These are phyloP conservation scores for Alternaria conjuncta DNA, from an alignment of 2,329 filamentous ascomycete genomes.

Conservation along the genomic window DNA sequence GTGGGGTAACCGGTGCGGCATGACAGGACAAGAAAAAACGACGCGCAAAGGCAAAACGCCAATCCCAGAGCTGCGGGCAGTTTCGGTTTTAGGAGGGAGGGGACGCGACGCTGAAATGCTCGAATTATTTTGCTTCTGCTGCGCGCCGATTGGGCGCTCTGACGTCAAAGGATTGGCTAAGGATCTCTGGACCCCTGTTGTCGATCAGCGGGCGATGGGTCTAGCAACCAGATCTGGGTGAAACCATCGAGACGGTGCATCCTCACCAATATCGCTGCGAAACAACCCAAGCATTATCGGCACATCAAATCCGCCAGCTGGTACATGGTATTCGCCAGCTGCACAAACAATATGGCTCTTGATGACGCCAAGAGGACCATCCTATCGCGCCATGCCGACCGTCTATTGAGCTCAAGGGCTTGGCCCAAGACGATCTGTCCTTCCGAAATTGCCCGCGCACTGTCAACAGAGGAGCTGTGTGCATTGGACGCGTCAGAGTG, in stretches of 20 bases:
- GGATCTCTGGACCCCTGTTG: constrained; percentile 18
- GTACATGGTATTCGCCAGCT: background rate
- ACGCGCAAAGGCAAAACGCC: constrained; percentile 15
- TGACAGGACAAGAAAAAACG: constrained; percentile 9
- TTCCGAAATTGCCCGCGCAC: constrained; percentile 57
- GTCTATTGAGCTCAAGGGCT: constrained; percentile 39
- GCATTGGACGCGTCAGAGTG: constrained; percentile 42
- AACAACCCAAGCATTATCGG: background rate
- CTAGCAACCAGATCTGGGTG: constrained; percentile 21
- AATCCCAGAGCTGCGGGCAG: constrained; percentile 23
- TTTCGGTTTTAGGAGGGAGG: constrained; percentile 24
- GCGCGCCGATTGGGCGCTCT: constrained; percentile 37
- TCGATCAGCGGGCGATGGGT: constrained; percentile 20
- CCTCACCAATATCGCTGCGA: background rate
- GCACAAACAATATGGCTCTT: constrained; percentile 23
- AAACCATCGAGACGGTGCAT: constrained; percentile 1
- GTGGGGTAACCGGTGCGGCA: constrained; percentile 34
- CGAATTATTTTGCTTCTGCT: constrained; percentile 22
- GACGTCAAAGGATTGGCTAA: constrained; percentile 29
- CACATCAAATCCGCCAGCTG: background rate
- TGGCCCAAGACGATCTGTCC: constrained; percentile 61
- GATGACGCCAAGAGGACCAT: constrained; percentile 22
- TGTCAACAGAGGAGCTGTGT: constrained; percentile 51
- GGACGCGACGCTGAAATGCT: constrained; percentile 11
- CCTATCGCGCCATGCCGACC: constrained; percentile 26